Base-by-base conservation (phyloP, 331 rosid species). In the Rhamnella rubrinervis region DNA sequence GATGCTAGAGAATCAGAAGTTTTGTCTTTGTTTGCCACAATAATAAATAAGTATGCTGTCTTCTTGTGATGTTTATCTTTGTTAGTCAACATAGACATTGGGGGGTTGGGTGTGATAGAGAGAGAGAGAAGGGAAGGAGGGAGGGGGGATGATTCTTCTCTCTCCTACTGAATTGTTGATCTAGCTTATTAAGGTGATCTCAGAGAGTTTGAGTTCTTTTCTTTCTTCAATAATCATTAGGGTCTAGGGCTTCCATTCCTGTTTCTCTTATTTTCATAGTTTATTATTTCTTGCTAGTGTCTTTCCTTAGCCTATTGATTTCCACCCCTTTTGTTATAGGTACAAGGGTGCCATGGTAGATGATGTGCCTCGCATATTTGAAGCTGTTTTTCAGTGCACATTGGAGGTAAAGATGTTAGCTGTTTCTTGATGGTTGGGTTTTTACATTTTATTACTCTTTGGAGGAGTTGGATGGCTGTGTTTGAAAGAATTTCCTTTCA, bases 1-100 rank as follows among this genome's bases (percentile, higher is more conserved):
- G 98, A 93, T 81, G 97, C 97, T 44, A 89, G 97, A 78, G 97
- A 93, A 73, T 88, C 97, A 6, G 98, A 93, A 87, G 98, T 93
- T 67, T 71, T 90, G 67, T 90, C 98, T 31, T 96, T 93, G 69
- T 93, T 90, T 87, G 98, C 98, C 38, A 93, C 98, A 57, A 88
- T 93, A 40, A 82, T 93, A 65, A 90, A 93, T 59, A 90, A 88
- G 98, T 90, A 90, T 64, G 78, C 44, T 47, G 53, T 66, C 61
- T 62, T 62, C 35, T 47, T 51, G 14, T 47, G 17, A 40, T 71
- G 8, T 53, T 40, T 55, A 26, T 52, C 37, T 26, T 31, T 31
- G 35, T 31, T 31, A 2, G 35, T 31, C 35, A 31, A 31, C 35
- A 31, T 31, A 31, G 35, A 31, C 6, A 31, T 31, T n/a, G 35